These are phyloP conservation scores for Mycena amicta DNA, from an alignment of 768 basidiomycete genomes.

Conservation along the genomic window DNA sequence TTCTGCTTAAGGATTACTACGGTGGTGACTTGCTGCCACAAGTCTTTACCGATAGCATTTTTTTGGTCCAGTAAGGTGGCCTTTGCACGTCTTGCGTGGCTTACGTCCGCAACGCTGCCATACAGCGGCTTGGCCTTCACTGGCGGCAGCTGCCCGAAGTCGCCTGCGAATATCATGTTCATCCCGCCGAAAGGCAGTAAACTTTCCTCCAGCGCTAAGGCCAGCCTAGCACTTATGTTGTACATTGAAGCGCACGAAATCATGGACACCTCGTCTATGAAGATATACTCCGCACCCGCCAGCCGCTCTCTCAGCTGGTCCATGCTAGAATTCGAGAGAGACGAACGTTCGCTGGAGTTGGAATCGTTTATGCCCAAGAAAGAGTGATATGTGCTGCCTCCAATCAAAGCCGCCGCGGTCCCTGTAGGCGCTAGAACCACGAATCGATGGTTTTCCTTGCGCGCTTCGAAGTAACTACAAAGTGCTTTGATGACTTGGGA, in stretches of 20 bases:
- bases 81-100: neutral
- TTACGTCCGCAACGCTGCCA: slow-evolving; percentile 14
- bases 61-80: slow-evolving; percentile 7
- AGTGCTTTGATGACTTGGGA: slow-evolving; percentile 21
- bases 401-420: slow-evolving; percentile 24
- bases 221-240: slow-evolving; percentile 12
- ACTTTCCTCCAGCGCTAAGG: neutral
- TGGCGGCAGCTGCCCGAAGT: slow-evolving; percentile 30
- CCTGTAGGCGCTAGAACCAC: slow-evolving; percentile 28
- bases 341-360: neutral
- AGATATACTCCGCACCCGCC: slow-evolving; percentile 28
- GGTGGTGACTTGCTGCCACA: slow-evolving; percentile 28
- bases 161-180: slow-evolving; percentile 30
- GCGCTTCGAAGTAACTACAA: slow-evolving; percentile 8
- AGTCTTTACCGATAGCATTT: slow-evolving; percentile 21
- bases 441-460: slow-evolving; percentile 21
- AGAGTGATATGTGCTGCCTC: slow-evolving; percentile 27
- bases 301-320: neutral
- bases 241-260: slow-evolving; percentile 19
- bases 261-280: slow-evolving; percentile 38
- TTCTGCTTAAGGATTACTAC: slow-evolving; percentile 27
- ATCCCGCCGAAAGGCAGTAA: slow-evolving; percentile 27
- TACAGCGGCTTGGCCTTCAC: slow-evolving; percentile 5
- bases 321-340: too few relatives aligned
- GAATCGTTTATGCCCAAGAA: slow-evolving; percentile 5